Evolutionary conservation across 306 rosid genomes (phyloP).

Genomic region (Comarum palustre): DNA sequence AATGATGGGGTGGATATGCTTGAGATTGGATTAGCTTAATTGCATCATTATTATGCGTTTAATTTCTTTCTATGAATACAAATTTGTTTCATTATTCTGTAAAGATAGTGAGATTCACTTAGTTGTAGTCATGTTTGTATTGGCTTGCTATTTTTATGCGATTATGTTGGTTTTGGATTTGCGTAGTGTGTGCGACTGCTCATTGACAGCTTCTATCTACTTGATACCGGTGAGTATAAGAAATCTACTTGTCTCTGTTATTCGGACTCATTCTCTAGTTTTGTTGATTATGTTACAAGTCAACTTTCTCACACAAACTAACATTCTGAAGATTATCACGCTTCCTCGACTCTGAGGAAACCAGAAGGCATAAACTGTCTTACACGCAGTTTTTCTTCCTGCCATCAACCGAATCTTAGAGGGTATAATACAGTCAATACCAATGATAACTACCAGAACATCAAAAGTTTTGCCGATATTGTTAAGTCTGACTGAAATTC

Average conservation of each 20-base stretch:
- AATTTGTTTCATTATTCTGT: not conserved
- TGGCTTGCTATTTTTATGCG: not conserved
- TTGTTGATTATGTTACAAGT: not conserved
- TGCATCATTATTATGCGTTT: not conserved
- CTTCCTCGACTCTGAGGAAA: not conserved
- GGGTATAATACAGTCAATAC: not conserved
- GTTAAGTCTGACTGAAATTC: not conserved
- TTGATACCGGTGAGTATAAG: not conserved
- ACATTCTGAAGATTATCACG: not conserved
- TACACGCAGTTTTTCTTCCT: not conserved
- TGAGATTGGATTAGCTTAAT: not conserved
- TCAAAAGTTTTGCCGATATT: not conserved
- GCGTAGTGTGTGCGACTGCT: not conserved
- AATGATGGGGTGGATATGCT: not conserved
- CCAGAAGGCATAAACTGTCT: not conserved
- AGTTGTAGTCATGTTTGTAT: not conserved
- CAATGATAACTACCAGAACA: not conserved
- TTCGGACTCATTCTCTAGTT: not conserved
- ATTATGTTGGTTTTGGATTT: not conserved
- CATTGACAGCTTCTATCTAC: too few relatives aligned
- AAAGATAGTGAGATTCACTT: not conserved
- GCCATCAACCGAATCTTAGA: not conserved
- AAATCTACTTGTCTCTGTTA: not conserved
- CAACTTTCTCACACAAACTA: not conserved
- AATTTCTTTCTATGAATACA: not conserved